Percentiles rank a stretch among this genome's conserved stretches.
phyloP scores from a whole-genome alignment of 1,139 yeast species.

The Debaryomyces subglobosus region DNA sequence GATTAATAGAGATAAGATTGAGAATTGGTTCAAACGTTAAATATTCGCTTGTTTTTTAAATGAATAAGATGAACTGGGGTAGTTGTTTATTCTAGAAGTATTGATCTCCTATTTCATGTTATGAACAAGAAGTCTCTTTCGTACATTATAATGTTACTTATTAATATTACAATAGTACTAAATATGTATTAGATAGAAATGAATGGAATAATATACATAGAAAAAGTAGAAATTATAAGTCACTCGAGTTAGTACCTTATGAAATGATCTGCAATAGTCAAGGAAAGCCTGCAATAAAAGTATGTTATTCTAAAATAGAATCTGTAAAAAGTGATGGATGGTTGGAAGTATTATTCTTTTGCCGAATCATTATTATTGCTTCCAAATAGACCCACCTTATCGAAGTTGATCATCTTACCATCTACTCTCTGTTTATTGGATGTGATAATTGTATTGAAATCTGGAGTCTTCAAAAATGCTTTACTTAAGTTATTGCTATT shows the following conservation, averaged over 20 bases:
- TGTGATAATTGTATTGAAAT: constrained; percentile 36
- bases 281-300: neutral
- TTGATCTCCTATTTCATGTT: too few relatives aligned
- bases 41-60: too few relatives aligned
- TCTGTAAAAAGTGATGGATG: neutral
- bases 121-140: too few relatives aligned
- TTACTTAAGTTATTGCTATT: constrained; percentile 21
- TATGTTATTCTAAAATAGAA: neutral
- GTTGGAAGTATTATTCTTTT: constrained; percentile 6
- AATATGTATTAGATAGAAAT: constrained; percentile 1
- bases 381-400: constrained; percentile 35
- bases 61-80: too few relatives aligned
- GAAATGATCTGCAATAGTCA: neutral
- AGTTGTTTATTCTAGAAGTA: too few relatives aligned
- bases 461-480: constrained; percentile 46
- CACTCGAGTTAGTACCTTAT: neutral
- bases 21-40: too few relatives aligned
- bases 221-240: neutral
- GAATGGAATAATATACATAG: neutral
- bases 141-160: neutral
- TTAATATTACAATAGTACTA: neutral
- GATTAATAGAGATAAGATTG: too few relatives aligned
- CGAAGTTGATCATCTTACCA: constrained; percentile 50
- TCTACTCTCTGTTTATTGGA: constrained; percentile 35
- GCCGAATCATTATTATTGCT: constrained; percentile 14